Base-by-base conservation (phyloP, 768 basidiomycete genomes). In the Macrocybe gigantea region DNA sequence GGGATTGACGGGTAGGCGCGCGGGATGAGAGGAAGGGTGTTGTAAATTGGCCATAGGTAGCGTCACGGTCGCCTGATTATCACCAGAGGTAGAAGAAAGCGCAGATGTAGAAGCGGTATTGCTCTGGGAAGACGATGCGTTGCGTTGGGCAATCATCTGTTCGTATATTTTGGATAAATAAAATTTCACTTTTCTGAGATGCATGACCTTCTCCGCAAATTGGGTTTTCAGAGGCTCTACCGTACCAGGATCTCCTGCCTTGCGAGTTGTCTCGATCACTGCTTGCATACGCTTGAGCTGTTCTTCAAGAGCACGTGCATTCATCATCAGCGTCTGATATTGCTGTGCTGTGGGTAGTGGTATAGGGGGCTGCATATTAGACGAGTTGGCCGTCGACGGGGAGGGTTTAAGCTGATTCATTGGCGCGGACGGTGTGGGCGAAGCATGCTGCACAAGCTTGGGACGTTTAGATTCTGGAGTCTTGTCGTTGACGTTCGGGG, bases 381-480 rank as follows among this genome's bases (percentile, higher is more conserved):
- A 9, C 34, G 47, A 9, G 13, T 12, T n/a, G 41, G 41, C 39
- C 14, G 37, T 15, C n/a, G 5, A 1, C n/a, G 30, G 13, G 6
- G 40, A 13, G n/a, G 52, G 32, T 36, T 14, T 32, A 33, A 15
- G 37, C 31, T 39, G 44, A 32, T 14, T 6, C 32, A 41, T 6
- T 1, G 40, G 50, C 22, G 22, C 22, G 2, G 22, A 22, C 22
- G 22, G 4, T 22, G 22, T 22, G 22, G 22, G 22, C 22, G 54
- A 46, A 41, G 49, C 49, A 7, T 56, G 53, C 7, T 63, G 50
- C 9, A 61, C 58, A 9, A 73, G 53, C 34, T 70, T 66, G 6
- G 62, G 62, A 45, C 73, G 70, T 56, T 80, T 81, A 29, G 71
- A 15, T 40, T 82, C 80, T 39, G 75, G 69, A 6, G 70, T 64